Percentiles rank a stretch among this genome's conserved stretches.
Evolutionary conservation across 1,139 yeast species (phyloP).

Genomic region (Scheffersomyces lignicola): DNA sequence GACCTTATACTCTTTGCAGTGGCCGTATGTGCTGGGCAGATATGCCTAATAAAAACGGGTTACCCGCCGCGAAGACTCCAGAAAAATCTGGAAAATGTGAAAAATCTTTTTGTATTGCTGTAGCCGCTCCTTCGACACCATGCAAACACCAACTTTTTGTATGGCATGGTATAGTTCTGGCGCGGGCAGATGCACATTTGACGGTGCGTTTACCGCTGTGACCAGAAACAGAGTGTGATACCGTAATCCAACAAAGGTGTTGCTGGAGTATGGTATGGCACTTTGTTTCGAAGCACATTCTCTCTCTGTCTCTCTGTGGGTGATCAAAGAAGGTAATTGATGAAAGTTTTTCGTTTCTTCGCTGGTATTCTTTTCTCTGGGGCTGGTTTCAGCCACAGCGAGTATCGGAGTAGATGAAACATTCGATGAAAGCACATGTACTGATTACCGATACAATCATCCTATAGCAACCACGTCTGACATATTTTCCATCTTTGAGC

Average conservation of each 20-base stretch:
- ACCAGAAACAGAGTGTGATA: no score
- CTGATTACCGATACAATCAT: conserved; percentile 55
- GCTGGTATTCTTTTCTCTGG: conserved; percentile 4
- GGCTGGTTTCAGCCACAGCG: conserved; percentile 2
- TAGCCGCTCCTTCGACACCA: no score
- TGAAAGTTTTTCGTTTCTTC: conserved; percentile 11
- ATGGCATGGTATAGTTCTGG: no score
- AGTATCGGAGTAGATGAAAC: conserved; percentile 6
- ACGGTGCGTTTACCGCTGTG: no score
- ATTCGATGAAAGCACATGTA: conserved; percentile 12
- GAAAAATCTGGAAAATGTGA: no score
- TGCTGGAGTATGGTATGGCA: conserved; percentile 9
- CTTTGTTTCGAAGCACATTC: background rate
- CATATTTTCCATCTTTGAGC: conserved; percentile 80
- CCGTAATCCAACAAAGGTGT: conserved; percentile 11
- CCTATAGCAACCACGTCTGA: conserved; percentile 68
- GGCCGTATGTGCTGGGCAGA: no score
- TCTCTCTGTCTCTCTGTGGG: conserved; percentile 14
- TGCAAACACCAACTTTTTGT: no score
- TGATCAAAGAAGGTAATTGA: conserved; percentile 23
- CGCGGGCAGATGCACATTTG: conserved; percentile 2
- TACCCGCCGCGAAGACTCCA: no score
- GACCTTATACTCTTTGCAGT: no score
- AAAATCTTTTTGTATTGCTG: no score
- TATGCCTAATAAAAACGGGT: no score